These are phyloP conservation scores for Sugiyamaella xylanicola DNA, from an alignment of 1,139 yeast species.

Conservation along the genomic window DNA sequence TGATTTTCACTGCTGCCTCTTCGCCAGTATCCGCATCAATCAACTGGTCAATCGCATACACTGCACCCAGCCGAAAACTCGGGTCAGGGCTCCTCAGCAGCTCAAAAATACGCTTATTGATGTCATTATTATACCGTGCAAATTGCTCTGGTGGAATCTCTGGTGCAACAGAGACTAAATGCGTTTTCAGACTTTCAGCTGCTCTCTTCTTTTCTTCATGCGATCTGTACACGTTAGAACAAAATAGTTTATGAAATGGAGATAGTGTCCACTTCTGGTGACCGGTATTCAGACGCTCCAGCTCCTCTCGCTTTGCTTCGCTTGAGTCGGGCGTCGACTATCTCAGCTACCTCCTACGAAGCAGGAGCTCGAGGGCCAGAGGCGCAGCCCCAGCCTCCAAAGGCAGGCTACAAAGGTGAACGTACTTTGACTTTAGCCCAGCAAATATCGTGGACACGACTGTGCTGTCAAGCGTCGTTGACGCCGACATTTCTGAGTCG, in stretches of 20 bases:
- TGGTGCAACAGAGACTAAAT: slow-evolving; percentile 69
- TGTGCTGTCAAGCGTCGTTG: slow-evolving; percentile 5
- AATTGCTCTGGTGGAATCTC: slow-evolving; percentile 79
- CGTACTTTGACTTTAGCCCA: neutral
- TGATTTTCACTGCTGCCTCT: slow-evolving; percentile 84
- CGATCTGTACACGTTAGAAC: neutral
- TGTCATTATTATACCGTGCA: slow-evolving; percentile 77
- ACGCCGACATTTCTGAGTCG: slow-evolving; percentile 1
- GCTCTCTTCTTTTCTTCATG: slow-evolving; percentile 41
- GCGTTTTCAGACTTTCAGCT: slow-evolving; percentile 67
- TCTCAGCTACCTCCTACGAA: neutral
- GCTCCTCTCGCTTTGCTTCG: neutral
- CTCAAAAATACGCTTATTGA: slow-evolving; percentile 86
- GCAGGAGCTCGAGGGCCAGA: neutral
- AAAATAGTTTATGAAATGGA: too few species aligned
- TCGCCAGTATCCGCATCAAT: slow-evolving; percentile 76
- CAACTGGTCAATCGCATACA: slow-evolving; percentile 84
- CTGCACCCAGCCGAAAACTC: slow-evolving; percentile 81
- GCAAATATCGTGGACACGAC: slow-evolving; percentile 1
- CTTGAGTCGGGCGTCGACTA: too few species aligned
- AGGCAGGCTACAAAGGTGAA: neutral
- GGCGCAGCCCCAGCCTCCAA: neutral
- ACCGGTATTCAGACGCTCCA: too few species aligned
- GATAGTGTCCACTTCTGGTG: too few species aligned
- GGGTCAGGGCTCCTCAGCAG: slow-evolving; percentile 74